phyloP scores from a whole-genome alignment of 495 filamentous ascomycete genomes.

The Glonium stellatum region DNA sequence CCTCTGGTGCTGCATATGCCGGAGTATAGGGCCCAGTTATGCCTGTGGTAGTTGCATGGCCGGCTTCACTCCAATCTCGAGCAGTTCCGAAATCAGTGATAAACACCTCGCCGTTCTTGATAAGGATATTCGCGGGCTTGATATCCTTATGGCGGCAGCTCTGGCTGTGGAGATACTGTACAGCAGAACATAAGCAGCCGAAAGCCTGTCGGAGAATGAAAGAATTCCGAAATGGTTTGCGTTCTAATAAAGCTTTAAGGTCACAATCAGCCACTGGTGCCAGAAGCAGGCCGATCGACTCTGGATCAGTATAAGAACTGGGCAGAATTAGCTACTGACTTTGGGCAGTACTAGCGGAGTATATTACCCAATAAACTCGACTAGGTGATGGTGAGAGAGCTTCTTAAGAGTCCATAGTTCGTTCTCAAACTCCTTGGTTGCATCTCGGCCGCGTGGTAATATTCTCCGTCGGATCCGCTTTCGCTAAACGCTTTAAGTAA shows the following conservation, averaged over 20 bases:
- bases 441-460: background rate
- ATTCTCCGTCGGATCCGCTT: background rate
- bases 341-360: no score
- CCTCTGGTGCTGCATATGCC: slow-evolving; percentile 18
- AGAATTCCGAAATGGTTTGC: background rate
- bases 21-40: slow-evolving; percentile 6
- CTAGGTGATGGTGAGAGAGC: slow-evolving; percentile 17
- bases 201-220: slow-evolving; percentile 8
- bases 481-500: background rate
- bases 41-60: slow-evolving; percentile 11
- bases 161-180: slow-evolving; percentile 20
- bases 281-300: slow-evolving; percentile 18
- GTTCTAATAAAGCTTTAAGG: slow-evolving; percentile 14
- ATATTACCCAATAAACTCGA: slow-evolving; percentile 15
- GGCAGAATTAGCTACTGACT: background rate
- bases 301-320: slow-evolving; percentile 23
- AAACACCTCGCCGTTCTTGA: slow-evolving; percentile 11
- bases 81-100: slow-evolving; percentile 23
- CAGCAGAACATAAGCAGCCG: slow-evolving; percentile 18
- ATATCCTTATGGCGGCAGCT: slow-evolving; percentile 26
- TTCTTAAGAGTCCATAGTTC: slow-evolving; percentile 13
- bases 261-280: slow-evolving; percentile 17
- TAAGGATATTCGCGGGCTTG: slow-evolving; percentile 17
- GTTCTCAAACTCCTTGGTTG: slow-evolving; percentile 10
- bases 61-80: slow-evolving; percentile 12